These are phyloP conservation scores for Backusella australiensis DNA, from an alignment of 192 early-diverging fungal species.

Conservation along the genomic window DNA sequence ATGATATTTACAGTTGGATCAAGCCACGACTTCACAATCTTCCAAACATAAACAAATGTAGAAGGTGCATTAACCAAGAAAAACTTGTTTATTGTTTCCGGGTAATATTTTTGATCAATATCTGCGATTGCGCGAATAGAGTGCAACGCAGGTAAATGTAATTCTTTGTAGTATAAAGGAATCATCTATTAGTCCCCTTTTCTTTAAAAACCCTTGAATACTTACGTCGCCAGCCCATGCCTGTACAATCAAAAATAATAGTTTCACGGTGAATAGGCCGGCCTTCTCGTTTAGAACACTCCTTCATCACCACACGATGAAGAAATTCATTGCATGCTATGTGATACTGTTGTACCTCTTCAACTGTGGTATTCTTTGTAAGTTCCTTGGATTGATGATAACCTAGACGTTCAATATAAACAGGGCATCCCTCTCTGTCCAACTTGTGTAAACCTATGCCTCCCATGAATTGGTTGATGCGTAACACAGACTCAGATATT, in stretches of 20 bases:
- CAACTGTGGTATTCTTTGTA: slow-evolving; percentile 54
- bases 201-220: not conserved
- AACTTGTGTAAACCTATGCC: slow-evolving; percentile 79
- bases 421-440: slow-evolving; percentile 85
- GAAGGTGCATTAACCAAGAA: slow-evolving; percentile 93
- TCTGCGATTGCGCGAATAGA: slow-evolving; percentile 71
- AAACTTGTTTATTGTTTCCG: slow-evolving; percentile 89
- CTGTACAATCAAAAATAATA: slow-evolving; percentile 90
- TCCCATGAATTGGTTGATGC: slow-evolving; percentile 63
- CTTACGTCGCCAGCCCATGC: slow-evolving; percentile 74
- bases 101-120: slow-evolving; percentile 92
- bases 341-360: slow-evolving; percentile 66
- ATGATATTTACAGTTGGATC: slow-evolving; percentile 60
- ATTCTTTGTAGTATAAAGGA: slow-evolving; percentile 35
- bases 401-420: slow-evolving; percentile 91
- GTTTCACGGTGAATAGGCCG: slow-evolving; percentile 75
- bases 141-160: slow-evolving; percentile 65
- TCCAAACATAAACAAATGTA: slow-evolving; percentile 84
- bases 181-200: not conserved
- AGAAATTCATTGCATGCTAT: slow-evolving; percentile 70
- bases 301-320: slow-evolving; percentile 68
- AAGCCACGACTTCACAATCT: slow-evolving; percentile 71
- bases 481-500: slow-evolving; percentile 59
- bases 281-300: slow-evolving; percentile 70
- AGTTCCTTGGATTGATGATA: slow-evolving; percentile 65